These are phyloP conservation scores for Nicotiana sylvestris DNA, from an alignment of 257 asterid species.

Conservation along the genomic window DNA sequence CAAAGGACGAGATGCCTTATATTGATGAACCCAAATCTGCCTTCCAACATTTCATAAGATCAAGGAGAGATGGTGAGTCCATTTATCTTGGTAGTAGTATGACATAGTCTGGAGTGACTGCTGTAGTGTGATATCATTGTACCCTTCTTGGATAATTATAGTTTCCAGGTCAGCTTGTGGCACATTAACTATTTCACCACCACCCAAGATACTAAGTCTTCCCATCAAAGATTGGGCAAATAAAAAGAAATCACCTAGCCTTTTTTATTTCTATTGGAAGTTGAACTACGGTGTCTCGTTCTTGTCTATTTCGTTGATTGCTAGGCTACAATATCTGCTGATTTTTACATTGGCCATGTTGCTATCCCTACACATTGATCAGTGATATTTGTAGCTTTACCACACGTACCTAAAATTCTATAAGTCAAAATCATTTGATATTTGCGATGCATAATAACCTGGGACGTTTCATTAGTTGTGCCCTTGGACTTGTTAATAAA, in stretches of 20 bases:
- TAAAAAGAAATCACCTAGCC: background rate
- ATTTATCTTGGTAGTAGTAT: background rate
- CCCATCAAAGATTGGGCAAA: background rate
- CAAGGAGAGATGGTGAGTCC: slow-evolving; percentile 49
- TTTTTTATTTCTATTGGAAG: too few relatives aligned
- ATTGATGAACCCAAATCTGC: slow-evolving; percentile 31
- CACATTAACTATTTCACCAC: background rate
- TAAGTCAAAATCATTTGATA: background rate
- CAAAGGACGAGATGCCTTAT: slow-evolving; percentile 56
- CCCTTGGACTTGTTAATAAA: background rate
- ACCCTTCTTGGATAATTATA: background rate
- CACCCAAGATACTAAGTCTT: background rate
- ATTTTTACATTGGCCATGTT: background rate
- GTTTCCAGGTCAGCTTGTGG: background rate
- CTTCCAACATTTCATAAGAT: slow-evolving; percentile 66
- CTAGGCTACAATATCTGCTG: background rate
- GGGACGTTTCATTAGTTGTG: background rate
- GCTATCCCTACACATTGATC: background rate
- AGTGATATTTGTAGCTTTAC: too few relatives aligned
- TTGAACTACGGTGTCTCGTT: background rate
- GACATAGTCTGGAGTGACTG: too few relatives aligned
- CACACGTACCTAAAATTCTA: background rate
- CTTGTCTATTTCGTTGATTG: background rate
- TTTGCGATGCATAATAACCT: background rate
- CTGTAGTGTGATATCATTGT: too few relatives aligned